A percentile compares a stretch with the other conserved stretches of the same genome.
These are phyloP conservation scores for Geum urbanum DNA, from an alignment of 306 rosid species.

Conservation along the genomic window DNA sequence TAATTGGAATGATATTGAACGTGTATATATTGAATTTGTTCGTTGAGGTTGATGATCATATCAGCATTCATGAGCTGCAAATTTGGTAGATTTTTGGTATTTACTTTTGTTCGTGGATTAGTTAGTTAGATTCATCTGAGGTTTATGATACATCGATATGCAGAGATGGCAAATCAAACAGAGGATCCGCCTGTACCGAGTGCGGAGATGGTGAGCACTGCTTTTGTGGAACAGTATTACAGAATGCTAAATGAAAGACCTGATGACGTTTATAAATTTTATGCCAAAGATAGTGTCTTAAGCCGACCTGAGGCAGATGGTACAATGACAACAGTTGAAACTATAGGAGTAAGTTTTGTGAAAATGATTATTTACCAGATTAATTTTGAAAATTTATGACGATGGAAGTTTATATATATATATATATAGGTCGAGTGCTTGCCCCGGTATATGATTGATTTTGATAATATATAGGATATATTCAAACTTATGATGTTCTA, in stretches of 20 bases:
- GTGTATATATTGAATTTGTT: neutral
- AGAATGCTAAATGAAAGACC: slow-evolving; percentile 31
- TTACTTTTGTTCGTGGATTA: no score
- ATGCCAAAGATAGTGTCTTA: slow-evolving; percentile 41
- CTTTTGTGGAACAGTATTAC: slow-evolving; percentile 55
- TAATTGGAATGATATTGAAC: neutral
- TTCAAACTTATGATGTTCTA: no score
- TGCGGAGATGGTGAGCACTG: slow-evolving; percentile 50
- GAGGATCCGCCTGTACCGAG: slow-evolving; percentile 20
- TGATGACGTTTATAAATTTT: slow-evolving; percentile 41
- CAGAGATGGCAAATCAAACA: slow-evolving; percentile 54
- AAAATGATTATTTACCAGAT: neutral
- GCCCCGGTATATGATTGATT: no score
- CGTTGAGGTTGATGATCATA: no score
- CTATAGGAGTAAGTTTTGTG: slow-evolving; percentile 34
- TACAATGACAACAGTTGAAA: slow-evolving; percentile 34
- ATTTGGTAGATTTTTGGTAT: no score
- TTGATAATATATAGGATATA: no score
- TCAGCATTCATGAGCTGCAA: neutral
- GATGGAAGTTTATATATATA: neutral
- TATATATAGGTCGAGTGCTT: no score
- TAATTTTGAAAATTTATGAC: neutral
- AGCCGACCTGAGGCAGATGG: slow-evolving; percentile 58
- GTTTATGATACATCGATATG: neutral
- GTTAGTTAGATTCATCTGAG: neutral